Base-by-base conservation (phyloP, 345 rosid genomes). In the Noccaea caerulescens region DNA sequence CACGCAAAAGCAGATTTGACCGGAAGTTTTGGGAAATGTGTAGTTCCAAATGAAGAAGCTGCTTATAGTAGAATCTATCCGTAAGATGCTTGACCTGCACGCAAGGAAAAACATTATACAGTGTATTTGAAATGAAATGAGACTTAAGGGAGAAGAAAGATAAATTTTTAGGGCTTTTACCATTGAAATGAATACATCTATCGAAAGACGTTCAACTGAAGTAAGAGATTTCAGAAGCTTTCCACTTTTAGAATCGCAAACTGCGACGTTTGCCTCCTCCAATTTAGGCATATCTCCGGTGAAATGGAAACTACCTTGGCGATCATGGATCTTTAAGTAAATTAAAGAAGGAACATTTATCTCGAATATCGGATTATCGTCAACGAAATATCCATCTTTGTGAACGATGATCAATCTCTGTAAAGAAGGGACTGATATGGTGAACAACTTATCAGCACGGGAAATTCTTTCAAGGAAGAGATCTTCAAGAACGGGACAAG, bases 391-490 rank as follows among this genome's bases (percentile, higher is more conserved):
- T n/a, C 2, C 37, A 8, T 4, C 6, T 33, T 5, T 6, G 6
- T 33, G 6, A 8, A 10, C 0, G 0, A 1, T 7, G 49, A 2
- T 12, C 14, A 65, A 38, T 51, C 70, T 65, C 13, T 20, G 57
- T n/a, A 65, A 58, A 23, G 59, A 23, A 51, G 71, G 59, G 14
- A 39, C 72, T 39, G 71, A 52, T 51, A 66, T 66, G 49, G 7
- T 33, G 36, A 33, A 33, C 36, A 33, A 33, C 6, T 4, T 4
- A 4, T 0, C 9, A 1, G n/a, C 23, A 18, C 34, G 7, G 8
- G 5, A 0, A 20, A n/a, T 5, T 37, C 58, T 50, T 23, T 50
- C 5, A 47, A 65, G 0, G 37, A 50, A 50, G 11, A 65, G 58
- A n/a, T 65, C 37, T 37, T 50, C 69, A 38, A 65, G 69, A 37